These are phyloP conservation scores for Candida palmyrensis DNA, from an alignment of 805 yeast species.

Conservation along the genomic window DNA sequence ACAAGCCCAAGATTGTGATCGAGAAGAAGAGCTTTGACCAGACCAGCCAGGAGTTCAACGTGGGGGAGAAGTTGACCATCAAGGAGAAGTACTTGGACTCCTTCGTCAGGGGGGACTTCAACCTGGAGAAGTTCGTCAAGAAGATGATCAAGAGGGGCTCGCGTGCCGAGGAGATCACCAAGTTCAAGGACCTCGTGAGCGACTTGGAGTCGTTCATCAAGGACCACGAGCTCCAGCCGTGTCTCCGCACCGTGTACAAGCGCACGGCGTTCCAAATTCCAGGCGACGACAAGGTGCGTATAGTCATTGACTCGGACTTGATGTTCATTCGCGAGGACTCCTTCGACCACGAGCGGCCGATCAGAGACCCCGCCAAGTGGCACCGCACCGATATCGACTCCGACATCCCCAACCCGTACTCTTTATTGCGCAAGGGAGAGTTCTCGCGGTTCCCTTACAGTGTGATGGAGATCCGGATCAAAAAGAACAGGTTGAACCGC, in stretches of 20 bases:
- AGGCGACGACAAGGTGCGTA: conserved; percentile 89
- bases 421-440: conserved; percentile 81
- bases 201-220: conserved; percentile 59
- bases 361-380: conserved; percentile 86
- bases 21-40: conserved; percentile 76
- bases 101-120: conserved; percentile 53
- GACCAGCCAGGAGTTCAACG: conserved; percentile 44
- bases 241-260: conserved; percentile 78
- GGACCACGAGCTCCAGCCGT: conserved; percentile 72
- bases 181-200: conserved; percentile 49
- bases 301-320: conserved; percentile 86
- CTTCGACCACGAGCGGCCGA: conserved; percentile 78
- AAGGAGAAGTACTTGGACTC: conserved; percentile 80
- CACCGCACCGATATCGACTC: conserved; percentile 90
- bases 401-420: conserved; percentile 60
- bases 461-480: conserved; percentile 80
- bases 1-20: conserved; percentile 71
- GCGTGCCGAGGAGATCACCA: conserved; percentile 45
- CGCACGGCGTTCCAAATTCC: conserved; percentile 98
- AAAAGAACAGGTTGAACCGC: conserved; percentile 38
- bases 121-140: conserved; percentile 44
- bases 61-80: conserved; percentile 59
- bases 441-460: conserved; percentile 76
- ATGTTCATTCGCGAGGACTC: conserved; percentile 86
- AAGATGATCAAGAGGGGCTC: conserved; percentile 63